Evolutionary conservation across 768 basidiomycete species (phyloP).

Genomic region (Leccinum ochraceum): DNA sequence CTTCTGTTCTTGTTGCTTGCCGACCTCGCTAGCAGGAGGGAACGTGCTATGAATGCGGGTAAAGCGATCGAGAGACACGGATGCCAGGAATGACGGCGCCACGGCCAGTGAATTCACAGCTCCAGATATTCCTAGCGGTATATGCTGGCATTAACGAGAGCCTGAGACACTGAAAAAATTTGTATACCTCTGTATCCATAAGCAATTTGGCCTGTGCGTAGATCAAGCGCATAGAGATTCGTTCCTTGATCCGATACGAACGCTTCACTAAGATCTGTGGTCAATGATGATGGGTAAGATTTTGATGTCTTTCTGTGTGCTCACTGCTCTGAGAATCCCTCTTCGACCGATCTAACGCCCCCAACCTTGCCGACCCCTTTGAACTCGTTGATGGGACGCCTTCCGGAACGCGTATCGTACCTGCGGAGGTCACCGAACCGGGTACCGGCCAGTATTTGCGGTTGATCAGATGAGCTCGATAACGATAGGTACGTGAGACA

Average conservation of each 20-base stretch:
- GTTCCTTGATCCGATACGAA: slow-evolving; percentile 69
- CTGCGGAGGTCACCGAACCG: slow-evolving; percentile 70
- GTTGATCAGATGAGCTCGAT: slow-evolving; percentile 34
- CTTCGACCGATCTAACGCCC: slow-evolving; percentile 59
- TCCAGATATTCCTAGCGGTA: slow-evolving; percentile 61
- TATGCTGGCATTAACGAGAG: slow-evolving; percentile 2
- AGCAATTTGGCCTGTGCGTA: slow-evolving; percentile 62
- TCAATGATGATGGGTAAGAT: not conserved
- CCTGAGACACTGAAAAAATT: not conserved
- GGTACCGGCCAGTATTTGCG: slow-evolving; percentile 70
- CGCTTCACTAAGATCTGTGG: slow-evolving; percentile 49
- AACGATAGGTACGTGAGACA: slow-evolving; percentile 59
- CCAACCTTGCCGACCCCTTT: slow-evolving; percentile 57
- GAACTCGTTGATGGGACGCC: slow-evolving; percentile 71
- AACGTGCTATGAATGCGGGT: slow-evolving; percentile 66
- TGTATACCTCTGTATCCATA: slow-evolving; percentile 67
- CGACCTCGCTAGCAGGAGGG: slow-evolving; percentile 47
- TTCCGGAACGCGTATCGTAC: slow-evolving; percentile 74
- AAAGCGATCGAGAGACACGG: slow-evolving; percentile 68
- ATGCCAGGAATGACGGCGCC: slow-evolving; percentile 54
- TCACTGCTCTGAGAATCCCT: slow-evolving; percentile 65
- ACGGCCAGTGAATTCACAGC: slow-evolving; percentile 65
- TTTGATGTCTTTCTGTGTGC: slow-evolving; percentile 26
- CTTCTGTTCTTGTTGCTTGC: slow-evolving; percentile 54
- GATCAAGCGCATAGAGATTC: slow-evolving; percentile 64